phyloP scores from a whole-genome alignment of 306 rosid species.

The Rosa persica region DNA sequence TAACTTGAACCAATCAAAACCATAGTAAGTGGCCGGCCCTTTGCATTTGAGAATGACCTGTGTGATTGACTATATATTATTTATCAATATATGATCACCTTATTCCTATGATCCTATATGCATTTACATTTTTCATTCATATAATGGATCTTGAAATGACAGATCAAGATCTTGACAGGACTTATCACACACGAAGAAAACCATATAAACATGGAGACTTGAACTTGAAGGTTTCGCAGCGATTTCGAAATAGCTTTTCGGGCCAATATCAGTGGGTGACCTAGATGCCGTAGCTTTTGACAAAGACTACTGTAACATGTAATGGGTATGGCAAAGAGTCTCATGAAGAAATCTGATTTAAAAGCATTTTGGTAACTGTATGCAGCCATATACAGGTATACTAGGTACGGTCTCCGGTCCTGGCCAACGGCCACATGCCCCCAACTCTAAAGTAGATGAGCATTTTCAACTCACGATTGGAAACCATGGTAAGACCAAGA shows the following conservation, averaged over 20 bases:
- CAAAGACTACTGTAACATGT: too few species aligned
- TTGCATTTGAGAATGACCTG: slow-evolving; percentile 8
- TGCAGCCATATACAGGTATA: too few species aligned
- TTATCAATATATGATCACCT: background rate
- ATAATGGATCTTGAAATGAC: slow-evolving; percentile 11
- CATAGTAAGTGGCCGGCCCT: background rate
- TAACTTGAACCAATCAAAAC: background rate
- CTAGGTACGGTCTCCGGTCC: too few species aligned
- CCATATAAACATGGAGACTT: too few species aligned
- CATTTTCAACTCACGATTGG: background rate
- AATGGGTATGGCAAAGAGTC: too few species aligned
- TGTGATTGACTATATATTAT: background rate
- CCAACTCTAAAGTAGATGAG: background rate
- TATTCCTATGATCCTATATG: background rate
- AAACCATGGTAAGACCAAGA: background rate
- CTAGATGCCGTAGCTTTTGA: background rate
- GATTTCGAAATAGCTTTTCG: background rate
- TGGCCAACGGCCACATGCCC: too few species aligned
- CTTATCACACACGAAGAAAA: background rate
- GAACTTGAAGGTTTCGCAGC: background rate
- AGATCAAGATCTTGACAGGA: slow-evolving; percentile 1
- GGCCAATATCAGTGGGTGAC: background rate
- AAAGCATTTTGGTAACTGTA: too few species aligned
- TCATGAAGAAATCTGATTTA: too few species aligned
- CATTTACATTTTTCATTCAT: background rate